Conservation (phyloP, 2,329 filamentous ascomycete species). For the Paraconiothyrium sp. region DNA sequence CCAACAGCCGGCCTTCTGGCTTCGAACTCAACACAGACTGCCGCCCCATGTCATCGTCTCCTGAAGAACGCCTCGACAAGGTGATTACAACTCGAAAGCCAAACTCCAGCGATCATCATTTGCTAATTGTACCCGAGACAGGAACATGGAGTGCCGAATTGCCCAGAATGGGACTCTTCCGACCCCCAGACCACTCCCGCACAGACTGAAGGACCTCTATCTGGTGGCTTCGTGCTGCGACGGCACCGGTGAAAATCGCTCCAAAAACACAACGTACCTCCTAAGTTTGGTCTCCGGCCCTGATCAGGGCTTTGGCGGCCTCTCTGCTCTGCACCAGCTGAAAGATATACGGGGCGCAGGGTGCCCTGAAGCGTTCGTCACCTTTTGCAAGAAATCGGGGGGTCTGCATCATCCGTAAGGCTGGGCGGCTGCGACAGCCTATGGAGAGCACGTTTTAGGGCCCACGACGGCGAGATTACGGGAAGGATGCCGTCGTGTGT, state of each 20-base stretch:
- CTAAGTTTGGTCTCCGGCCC: constrained; percentile 5
- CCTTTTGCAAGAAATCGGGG: not conserved
- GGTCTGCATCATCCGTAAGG: not conserved
- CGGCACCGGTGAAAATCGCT: not conserved
- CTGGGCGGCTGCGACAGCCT: not conserved
- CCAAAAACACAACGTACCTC: not conserved
- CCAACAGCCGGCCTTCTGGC: not conserved
- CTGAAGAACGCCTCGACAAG: not conserved
- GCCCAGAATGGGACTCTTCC: constrained; percentile 2
- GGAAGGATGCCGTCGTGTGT: not conserved
- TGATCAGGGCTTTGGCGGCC: not conserved
- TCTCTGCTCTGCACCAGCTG: not conserved
- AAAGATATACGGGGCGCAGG: not conserved
- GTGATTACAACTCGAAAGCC: not conserved
- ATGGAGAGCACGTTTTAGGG: not conserved
- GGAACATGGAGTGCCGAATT: not conserved
- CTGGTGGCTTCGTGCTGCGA: constrained; percentile 6
- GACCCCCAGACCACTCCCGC: not conserved
- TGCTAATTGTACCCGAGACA: not conserved
- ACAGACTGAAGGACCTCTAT: constrained; percentile 7
- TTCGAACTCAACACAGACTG: not conserved
- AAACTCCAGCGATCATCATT: not conserved
- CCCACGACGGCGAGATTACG: not conserved
- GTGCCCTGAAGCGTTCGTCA: not conserved
- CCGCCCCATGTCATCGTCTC: constrained; percentile 1